Conservation (phyloP, 169 alveolate genomes). For the Plasmodium vivax region DNA sequence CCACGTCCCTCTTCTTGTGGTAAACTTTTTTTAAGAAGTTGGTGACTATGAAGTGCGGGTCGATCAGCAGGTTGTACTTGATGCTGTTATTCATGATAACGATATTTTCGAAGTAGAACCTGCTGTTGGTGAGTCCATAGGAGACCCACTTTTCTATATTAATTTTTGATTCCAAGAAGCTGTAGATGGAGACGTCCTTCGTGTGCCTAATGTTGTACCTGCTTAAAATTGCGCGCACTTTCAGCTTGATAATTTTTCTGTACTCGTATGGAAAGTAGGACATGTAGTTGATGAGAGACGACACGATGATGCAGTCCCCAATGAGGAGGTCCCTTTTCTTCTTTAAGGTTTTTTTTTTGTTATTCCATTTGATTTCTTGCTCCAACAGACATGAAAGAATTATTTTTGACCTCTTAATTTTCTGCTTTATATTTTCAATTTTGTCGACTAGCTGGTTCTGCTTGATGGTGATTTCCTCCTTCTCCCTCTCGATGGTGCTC, state of each 20-base stretch:
- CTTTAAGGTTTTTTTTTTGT: slow-evolving; percentile 30
- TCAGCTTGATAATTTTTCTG: slow-evolving; percentile 33
- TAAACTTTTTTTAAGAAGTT: slow-evolving; percentile 50
- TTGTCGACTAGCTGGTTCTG: slow-evolving; percentile 31
- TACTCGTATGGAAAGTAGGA: slow-evolving; percentile 68
- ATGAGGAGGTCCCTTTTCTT: slow-evolving; percentile 58
- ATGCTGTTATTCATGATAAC: slow-evolving; percentile 70
- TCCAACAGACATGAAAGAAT: slow-evolving; percentile 39
- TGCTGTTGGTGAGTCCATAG: slow-evolving; percentile 62
- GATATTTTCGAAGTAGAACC: slow-evolving; percentile 57
- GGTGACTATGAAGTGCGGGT: slow-evolving; percentile 74
- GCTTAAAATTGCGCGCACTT: slow-evolving; percentile 17
- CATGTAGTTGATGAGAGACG: slow-evolving; percentile 46
- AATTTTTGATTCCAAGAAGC: slow-evolving; percentile 52
- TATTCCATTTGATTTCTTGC: slow-evolving; percentile 64
- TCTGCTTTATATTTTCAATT: slow-evolving; percentile 68
- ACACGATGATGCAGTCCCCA: slow-evolving; percentile 56
- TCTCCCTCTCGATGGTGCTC: slow-evolving; percentile 36
- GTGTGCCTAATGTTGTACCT: slow-evolving; percentile 11
- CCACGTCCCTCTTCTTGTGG: slow-evolving; percentile 64
- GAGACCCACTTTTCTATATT: slow-evolving; percentile 69
- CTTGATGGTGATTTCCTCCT: slow-evolving; percentile 41
- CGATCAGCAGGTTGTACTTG: slow-evolving; percentile 55
- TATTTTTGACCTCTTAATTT: slow-evolving; percentile 52
- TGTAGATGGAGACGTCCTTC: slow-evolving; percentile 19